A percentile compares a stretch with the other conserved stretches of the same genome.
phyloP scores from a whole-genome alignment of 139 green algal genomes.

The Chlorella vulgaris region DNA sequence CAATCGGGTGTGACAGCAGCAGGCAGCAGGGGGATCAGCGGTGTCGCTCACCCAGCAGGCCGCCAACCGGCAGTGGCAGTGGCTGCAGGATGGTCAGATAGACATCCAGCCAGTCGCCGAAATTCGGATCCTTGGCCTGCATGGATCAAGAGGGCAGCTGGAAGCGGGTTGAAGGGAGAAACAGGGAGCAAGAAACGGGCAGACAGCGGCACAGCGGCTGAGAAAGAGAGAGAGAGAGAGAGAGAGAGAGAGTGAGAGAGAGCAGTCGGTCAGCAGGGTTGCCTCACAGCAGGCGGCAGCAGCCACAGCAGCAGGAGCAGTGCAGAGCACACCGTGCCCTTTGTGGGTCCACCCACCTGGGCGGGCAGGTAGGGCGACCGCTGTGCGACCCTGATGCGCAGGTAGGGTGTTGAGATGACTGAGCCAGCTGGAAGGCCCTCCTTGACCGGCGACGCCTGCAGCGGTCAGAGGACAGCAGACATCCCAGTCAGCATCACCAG shows the following conservation, averaged over 20 bases:
- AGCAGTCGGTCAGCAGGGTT: background rate
- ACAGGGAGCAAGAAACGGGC: background rate
- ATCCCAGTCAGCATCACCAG: background rate
- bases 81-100: conserved; percentile 15
- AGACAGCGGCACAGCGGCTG: too few relatives aligned
- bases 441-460: background rate
- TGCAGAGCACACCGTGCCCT: background rate
- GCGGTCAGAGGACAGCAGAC: background rate
- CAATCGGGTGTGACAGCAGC: background rate
- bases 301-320: background rate
- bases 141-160: background rate
- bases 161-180: background rate
- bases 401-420: background rate
- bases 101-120: conserved; percentile 13
- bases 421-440: background rate
- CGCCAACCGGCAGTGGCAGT: background rate
- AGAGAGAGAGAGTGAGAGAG: too few relatives aligned
- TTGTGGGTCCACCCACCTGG: background rate
- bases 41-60: background rate
- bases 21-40: background rate
- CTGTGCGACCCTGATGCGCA: conserved; percentile 10
- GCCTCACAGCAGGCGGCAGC: background rate
- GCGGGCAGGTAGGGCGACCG: conserved; percentile 10
- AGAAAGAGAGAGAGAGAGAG: too few relatives aligned
- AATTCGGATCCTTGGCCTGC: background rate